Evolutionary conservation across 768 basidiomycete genomes (phyloP), one percentile per base, ranked within the genome.

Genomic region (Suillus plorans): DNA sequence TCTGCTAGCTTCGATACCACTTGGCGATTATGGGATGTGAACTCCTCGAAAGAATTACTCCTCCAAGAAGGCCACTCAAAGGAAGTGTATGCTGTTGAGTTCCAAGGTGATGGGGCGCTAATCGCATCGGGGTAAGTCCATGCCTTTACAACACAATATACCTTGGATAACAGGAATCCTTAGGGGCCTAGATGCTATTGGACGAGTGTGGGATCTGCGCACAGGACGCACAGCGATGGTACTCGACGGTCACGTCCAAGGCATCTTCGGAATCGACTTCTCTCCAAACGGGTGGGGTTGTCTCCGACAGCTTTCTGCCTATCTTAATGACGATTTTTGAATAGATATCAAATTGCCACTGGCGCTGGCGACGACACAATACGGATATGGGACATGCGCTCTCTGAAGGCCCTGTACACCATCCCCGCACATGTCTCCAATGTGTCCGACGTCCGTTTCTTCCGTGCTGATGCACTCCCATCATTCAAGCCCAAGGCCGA

Each of bases 151-250:
- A 13, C 13, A 1, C 22, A 5, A 10, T 47, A 10, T 4, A 18
- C 22, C 20, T 45, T 31, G 6, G 18, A 22, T 61, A 66, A 69
- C 34, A 25, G 4, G 34, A 37, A 22, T 36, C 22, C 61, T 28
- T 69, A 98, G 96, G 39, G 97, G 97, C 25, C 84, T 99, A 28
- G 97, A 99, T 71, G 96, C 95, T 2, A 95, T 99, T 71, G 97
- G 95, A 1, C 89, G 97, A 39, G 91, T 99, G 5, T 99, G 97
- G 97, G 97, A 99, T 77, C 74, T 97, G 22, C 86, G 97, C 56
- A 96, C 95, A 16, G 97, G 97, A 8, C 83, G 93, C 71, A 98
- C 97, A 1, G 95, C 95, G 0, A 97, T 98, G 95, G 95, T 99
- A 4, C 86, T 99, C 42, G 97, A 99, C 68, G 97, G 97, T 1